Conservation (phyloP, 371 early-diverging fungal species). For the Mortierella sp. region DNA sequence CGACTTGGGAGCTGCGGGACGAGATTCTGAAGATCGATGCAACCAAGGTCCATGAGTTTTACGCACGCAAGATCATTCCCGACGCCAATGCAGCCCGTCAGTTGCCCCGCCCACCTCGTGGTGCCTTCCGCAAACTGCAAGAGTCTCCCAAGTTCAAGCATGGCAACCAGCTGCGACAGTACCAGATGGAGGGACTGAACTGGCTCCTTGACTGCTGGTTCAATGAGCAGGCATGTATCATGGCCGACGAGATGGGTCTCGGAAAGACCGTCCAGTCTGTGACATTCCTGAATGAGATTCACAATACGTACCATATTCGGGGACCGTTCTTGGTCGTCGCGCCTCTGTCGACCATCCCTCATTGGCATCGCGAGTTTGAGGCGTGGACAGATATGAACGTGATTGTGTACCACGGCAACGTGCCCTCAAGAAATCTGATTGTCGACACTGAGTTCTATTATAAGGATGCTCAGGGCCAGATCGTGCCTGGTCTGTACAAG, state of each 20-base stretch:
- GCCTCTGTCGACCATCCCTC: conserved; percentile 81
- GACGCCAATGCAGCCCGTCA: conserved; percentile 58
- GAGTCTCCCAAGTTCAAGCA: conserved; percentile 77
- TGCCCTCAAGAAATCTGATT: conserved; percentile 66
- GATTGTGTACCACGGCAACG: conserved; percentile 78
- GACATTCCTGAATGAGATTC: conserved; percentile 75
- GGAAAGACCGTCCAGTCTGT: conserved; percentile 91
- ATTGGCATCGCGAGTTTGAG: conserved; percentile 82
- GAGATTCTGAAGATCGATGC: conserved; percentile 64
- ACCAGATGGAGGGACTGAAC: conserved; percentile 81
- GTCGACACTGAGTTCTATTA: conserved; percentile 80
- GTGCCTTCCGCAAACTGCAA: conserved; percentile 71
- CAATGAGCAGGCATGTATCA: conserved; percentile 73
- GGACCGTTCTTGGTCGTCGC: conserved; percentile 85
- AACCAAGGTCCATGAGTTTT: conserved; percentile 63
- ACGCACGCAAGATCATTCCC: conserved; percentile 62
- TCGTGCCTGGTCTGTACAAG: conserved; percentile 62
- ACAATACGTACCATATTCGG: conserved; percentile 66
- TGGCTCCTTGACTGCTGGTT: conserved; percentile 81
- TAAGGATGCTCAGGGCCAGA: conserved; percentile 59
- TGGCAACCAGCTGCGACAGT: conserved; percentile 75
- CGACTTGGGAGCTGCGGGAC: conserved; percentile 90
- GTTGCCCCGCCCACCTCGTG: conserved; percentile 63
- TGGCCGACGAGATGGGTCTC: conserved; percentile 91
- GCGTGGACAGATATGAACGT: conserved; percentile 85